Percentiles rank a stretch among this genome's conserved stretches.
Conservation (phyloP, 495 filamentous ascomycete genomes). For the Rhizodiscina lignyota region DNA sequence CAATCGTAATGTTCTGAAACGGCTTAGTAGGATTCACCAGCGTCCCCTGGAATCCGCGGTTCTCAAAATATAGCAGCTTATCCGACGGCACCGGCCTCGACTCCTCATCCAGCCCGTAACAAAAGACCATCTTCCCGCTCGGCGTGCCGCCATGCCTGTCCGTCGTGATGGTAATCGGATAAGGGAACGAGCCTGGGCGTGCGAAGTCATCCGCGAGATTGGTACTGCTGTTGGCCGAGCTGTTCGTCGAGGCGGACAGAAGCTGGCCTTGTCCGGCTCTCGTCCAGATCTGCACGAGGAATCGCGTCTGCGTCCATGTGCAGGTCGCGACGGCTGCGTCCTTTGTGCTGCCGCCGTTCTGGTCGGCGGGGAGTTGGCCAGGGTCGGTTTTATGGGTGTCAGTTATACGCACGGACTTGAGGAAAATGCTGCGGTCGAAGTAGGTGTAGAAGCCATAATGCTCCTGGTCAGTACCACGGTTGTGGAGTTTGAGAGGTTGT, state of each 20-base stretch:
- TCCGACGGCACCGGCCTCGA: constrained; percentile 33
- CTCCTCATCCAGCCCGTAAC: constrained; percentile 42
- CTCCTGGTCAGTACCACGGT: constrained; percentile 61
- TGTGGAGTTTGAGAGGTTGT: constrained; percentile 74
- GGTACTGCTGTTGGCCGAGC: constrained; percentile 25
- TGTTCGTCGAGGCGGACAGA: constrained; percentile 7
- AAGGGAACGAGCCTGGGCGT: constrained; percentile 65
- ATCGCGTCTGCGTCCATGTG: constrained; percentile 70
- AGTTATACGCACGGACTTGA: constrained; percentile 28
- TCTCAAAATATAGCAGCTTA: constrained; percentile 38
- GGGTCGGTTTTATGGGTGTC: constrained; percentile 15
- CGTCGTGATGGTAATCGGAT: constrained; percentile 62
- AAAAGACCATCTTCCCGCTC: constrained; percentile 50
- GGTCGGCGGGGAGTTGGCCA: constrained; percentile 31
- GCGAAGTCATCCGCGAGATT: constrained; percentile 38
- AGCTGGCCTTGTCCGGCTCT: constrained; percentile 6
- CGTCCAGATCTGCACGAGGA: constrained; percentile 89
- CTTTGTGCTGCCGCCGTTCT: constrained; percentile 44
- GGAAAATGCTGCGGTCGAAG: constrained; percentile 76
- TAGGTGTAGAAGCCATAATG: constrained; percentile 92
- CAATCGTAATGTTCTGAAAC: constrained; percentile 21
- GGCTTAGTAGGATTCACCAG: constrained; percentile 40
- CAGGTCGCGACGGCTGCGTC: constrained; percentile 48
- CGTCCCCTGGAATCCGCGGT: constrained; percentile 40
- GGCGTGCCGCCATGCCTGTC: constrained; percentile 64